These are phyloP conservation scores for Dothideomycetes sp. DNA, from an alignment of 2,329 filamentous ascomycete species.

Conservation along the genomic window DNA sequence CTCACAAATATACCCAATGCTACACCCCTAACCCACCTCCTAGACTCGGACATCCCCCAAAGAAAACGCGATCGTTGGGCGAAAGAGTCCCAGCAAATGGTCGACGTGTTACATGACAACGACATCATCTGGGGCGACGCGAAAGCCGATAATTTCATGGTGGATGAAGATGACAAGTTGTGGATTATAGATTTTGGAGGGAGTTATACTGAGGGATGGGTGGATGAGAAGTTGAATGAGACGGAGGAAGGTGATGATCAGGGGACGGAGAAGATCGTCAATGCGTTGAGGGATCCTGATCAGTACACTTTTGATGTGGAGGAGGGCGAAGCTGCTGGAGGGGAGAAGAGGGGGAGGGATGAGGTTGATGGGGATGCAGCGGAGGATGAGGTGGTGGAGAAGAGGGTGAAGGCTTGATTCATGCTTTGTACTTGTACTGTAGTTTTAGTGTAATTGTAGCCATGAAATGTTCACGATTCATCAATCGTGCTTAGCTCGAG, in stretches of 20 bases:
- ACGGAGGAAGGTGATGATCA: slow-evolving; percentile 15
- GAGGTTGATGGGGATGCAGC: slow-evolving; percentile 14
- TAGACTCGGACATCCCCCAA: slow-evolving; percentile 23
- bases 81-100: slow-evolving; percentile 16
- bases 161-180: slow-evolving; percentile 14
- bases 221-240: slow-evolving; percentile 5
- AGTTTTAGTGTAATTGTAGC: too few species aligned
- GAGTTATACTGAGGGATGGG: slow-evolving; percentile 3
- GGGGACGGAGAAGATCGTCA: slow-evolving; percentile 23
- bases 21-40: slow-evolving; percentile 24
- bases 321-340: slow-evolving; percentile 11
- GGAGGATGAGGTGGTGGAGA: slow-evolving; percentile 13
- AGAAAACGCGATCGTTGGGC: slow-evolving; percentile 26
- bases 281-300: slow-evolving; percentile 23
- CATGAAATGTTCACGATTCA: too few species aligned
- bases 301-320: slow-evolving; percentile 19
- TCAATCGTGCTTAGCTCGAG: too few species aligned
- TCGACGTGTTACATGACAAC: slow-evolving; percentile 21
- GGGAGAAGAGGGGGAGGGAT: background rate
- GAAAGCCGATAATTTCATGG: slow-evolving; percentile 34
- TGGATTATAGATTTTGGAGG: slow-evolving; percentile 12
- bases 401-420: too few species aligned
- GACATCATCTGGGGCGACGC: slow-evolving; percentile 32
- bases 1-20: slow-evolving; percentile 25
- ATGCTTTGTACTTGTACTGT: too few species aligned